These are phyloP conservation scores for Claviceps sp. DNA, from an alignment of 2,329 filamentous ascomycete species.

Conservation along the genomic window DNA sequence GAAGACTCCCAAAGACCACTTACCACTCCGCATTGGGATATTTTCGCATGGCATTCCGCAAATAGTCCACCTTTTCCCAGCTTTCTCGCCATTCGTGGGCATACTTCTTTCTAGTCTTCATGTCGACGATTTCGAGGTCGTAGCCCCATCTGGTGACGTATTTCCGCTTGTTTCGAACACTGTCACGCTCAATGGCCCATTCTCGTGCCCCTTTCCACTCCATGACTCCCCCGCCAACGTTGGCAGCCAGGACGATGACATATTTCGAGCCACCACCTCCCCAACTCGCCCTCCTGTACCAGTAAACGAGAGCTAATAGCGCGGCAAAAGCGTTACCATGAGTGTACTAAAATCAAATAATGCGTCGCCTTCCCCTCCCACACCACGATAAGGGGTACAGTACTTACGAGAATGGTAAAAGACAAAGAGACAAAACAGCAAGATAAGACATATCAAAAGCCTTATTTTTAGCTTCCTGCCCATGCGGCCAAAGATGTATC, in stretches of 20 bases:
- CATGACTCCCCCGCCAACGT: slow-evolving; percentile 94
- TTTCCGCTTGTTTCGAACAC: slow-evolving; percentile 84
- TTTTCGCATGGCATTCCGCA: slow-evolving; percentile 78
- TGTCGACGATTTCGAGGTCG: slow-evolving; percentile 89
- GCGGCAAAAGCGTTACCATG: not conserved
- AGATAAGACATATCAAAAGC: slow-evolving; percentile 41
- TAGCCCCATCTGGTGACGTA: slow-evolving; percentile 87
- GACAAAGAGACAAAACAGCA: slow-evolving; percentile 48
- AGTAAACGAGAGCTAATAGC: slow-evolving; percentile 34
- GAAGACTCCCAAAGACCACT: slow-evolving; percentile 15
- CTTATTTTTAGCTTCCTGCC: slow-evolving; percentile 54
- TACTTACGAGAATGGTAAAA: slow-evolving; percentile 62
- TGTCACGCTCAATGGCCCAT: slow-evolving; percentile 97
- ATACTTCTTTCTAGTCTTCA: slow-evolving; percentile 97
- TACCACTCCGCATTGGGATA: slow-evolving; percentile 96
- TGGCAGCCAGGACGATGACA: slow-evolving; percentile 86
- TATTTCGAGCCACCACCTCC: slow-evolving; percentile 81
- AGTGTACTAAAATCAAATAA: not conserved
- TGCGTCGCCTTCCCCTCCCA: not conserved
- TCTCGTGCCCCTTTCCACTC: slow-evolving; percentile 96
- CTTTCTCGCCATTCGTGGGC: slow-evolving; percentile 98
- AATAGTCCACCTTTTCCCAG: slow-evolving; percentile 96
- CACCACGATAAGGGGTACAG: not conserved
- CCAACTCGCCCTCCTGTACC: slow-evolving; percentile 58
- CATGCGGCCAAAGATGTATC: slow-evolving; percentile 34